These are phyloP conservation scores for Cadophora luteo-olivacea DNA, from an alignment of 2,329 filamentous ascomycete species.

Conservation along the genomic window DNA sequence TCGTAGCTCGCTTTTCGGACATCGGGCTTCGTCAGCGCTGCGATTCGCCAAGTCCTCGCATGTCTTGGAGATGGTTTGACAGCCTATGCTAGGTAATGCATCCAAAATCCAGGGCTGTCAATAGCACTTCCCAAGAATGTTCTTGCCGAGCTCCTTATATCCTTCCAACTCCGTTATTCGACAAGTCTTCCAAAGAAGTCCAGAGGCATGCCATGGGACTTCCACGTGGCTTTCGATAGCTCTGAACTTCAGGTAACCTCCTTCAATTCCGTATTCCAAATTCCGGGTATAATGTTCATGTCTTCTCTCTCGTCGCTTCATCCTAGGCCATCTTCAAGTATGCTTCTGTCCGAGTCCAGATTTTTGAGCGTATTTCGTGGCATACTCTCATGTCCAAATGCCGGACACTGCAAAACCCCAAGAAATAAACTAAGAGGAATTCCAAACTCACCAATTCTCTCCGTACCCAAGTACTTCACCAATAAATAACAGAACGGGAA, in stretches of 20 bases:
- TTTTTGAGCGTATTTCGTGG: background rate
- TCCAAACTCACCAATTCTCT: conserved; percentile 73
- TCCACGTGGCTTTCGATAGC: too few species aligned
- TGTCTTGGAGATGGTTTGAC: background rate
- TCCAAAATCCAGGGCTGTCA: background rate
- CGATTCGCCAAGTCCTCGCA: background rate
- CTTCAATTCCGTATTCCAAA: background rate
- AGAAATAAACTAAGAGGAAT: conserved; percentile 22
- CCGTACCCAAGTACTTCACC: conserved; percentile 82
- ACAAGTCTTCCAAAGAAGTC: too few species aligned
- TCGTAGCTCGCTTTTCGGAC: background rate
- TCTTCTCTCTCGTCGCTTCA: too few species aligned
- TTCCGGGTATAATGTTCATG: background rate
- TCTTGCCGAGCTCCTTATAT: background rate
- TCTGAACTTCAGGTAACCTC: too few species aligned
- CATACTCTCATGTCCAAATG: background rate
- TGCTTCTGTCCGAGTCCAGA: background rate
- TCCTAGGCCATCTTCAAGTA: background rate
- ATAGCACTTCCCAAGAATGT: background rate
- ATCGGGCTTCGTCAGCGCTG: background rate
- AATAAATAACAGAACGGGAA: conserved; percentile 95
- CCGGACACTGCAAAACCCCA: background rate
- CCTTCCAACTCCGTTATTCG: too few species aligned
- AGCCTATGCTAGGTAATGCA: background rate
- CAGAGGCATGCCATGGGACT: too few species aligned